Conservation (phyloP, 495 filamentous ascomycete genomes). For the Xylaria sp. region DNA sequence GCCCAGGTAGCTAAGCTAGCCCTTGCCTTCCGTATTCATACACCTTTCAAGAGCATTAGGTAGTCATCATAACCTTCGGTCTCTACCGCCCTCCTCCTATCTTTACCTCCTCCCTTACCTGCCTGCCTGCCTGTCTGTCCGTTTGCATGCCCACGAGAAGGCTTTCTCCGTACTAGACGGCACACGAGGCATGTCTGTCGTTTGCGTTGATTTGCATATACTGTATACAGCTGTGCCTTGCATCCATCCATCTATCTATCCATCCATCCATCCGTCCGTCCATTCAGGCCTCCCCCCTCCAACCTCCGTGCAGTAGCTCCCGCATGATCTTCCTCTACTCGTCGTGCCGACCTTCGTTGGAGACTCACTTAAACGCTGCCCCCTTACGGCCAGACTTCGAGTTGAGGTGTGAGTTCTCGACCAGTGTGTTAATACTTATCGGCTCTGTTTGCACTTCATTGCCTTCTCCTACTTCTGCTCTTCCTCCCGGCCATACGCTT, state of each 20-base stretch:
- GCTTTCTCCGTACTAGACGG: not conserved
- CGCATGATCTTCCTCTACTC: not conserved
- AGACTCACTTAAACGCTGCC: not conserved
- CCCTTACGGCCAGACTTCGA: not conserved
- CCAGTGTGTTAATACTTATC: too few relatives aligned
- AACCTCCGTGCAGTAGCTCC: not conserved
- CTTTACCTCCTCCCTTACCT: not conserved
- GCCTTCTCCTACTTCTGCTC: not conserved
- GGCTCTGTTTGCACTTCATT: too few relatives aligned
- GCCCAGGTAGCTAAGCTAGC: not conserved
- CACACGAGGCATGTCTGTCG: not conserved
- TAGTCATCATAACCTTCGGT: constrained; percentile 1
- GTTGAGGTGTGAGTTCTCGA: not conserved
- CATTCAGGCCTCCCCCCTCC: too few relatives aligned
- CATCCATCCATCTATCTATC: not conserved
- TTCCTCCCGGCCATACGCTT: not conserved
- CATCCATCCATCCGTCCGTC: too few relatives aligned
- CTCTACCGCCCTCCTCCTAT: not conserved
- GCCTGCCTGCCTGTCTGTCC: not conserved
- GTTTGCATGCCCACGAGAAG: not conserved
- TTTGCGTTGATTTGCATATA: constrained; percentile 11
- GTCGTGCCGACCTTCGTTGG: not conserved
- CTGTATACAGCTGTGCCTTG: not conserved
- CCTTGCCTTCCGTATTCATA: constrained; percentile 1
- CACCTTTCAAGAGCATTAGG: not conserved